Evolutionary conservation across 192 early-diverging fungal species (phyloP).

Genomic region (Entrophospora sp.): DNA sequence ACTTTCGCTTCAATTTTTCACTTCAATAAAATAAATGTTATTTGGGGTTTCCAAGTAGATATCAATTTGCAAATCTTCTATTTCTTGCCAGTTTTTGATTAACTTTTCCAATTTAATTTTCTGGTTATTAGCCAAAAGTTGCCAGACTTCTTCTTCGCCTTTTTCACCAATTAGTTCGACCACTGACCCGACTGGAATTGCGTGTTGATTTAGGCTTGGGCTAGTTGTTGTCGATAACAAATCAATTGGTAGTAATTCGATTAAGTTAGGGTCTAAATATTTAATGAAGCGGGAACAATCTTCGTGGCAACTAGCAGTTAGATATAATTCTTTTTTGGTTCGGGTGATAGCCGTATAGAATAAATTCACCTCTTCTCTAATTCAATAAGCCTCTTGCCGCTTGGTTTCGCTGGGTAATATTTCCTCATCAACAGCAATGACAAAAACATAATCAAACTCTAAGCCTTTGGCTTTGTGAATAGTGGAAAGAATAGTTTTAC

Average conservation of each 20-base stretch:
- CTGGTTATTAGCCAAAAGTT: neutral
- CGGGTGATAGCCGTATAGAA: slow-evolving; percentile 4
- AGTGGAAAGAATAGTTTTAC: neutral
- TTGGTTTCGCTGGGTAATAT: slow-evolving; percentile 1
- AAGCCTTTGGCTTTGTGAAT: slow-evolving; percentile 5
- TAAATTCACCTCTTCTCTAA: slow-evolving; percentile 1
- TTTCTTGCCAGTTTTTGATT: neutral
- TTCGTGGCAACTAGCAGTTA: neutral
- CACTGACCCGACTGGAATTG: neutral
- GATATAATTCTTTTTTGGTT: neutral
- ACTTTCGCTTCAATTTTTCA: slow-evolving; percentile 4
- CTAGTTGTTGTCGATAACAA: neutral
- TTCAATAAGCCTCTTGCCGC: too few relatives aligned
- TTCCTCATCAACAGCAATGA: neutral
- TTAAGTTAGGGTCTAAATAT: neutral
- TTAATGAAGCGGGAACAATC: neutral
- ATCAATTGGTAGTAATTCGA: neutral
- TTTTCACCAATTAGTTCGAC: neutral
- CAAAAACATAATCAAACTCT: slow-evolving; percentile 5
- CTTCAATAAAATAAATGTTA: slow-evolving; percentile 5
- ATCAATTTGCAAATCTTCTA: slow-evolving; percentile 6
- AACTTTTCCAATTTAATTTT: slow-evolving; percentile 5
- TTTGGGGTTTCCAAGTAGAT: neutral
- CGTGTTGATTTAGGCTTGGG: neutral
- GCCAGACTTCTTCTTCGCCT: neutral